Evolutionary conservation across 2,329 filamentous ascomycete species (phyloP), one percentile per base, ranked within the genome.

Genomic region (Cephalotrichum gorgonifer): DNA sequence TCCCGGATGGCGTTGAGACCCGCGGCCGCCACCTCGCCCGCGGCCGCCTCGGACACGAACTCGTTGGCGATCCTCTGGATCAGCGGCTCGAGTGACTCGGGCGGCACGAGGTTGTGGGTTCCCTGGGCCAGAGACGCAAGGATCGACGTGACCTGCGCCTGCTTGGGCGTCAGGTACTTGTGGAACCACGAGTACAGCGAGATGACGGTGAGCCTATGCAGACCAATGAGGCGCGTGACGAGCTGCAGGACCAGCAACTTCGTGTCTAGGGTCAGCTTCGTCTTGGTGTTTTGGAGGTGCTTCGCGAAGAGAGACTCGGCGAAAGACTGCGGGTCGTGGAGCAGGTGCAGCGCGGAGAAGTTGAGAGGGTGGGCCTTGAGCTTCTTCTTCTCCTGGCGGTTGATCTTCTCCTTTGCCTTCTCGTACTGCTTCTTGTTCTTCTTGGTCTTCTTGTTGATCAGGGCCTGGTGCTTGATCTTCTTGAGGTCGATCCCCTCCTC

Each of bases 21-120:
- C 4, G 93, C 91, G 4, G 90, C 84, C 1, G 88, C 88, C 27
- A 98, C 91, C 65, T 97, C 90, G 3, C 86, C 78, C 1, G 93
- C 90, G 0, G 90, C 83, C 1, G 88, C 93, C 68, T 98, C 93
- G 0, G 89, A 95, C 2, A 98, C 91, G 61, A 98, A 98, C 64
- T 98, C 93, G 61, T 97, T 96, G 28, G 93, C 91, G 58, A 98
- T 97, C 70, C 96, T 97, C 63, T 88, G 84, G 2, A 98, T 74
- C 4, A 97, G 70, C 1, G 93, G 91, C 63, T 97, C 90, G 11
- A 98, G 73, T 0, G 83, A 86, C 71, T 98, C 93, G 0, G 91
- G 91, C 0, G 93, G 93, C 0, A 98, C 90, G 33, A 95, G 76
- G 54, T 83, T 86, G 63, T 98, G 93, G 7, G 88, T 89, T 3